Evolutionary conservation across 148 eudicot genomes (phyloP), one percentile per base, ranked within the genome.

Genomic region (Camellia japonica): DNA sequence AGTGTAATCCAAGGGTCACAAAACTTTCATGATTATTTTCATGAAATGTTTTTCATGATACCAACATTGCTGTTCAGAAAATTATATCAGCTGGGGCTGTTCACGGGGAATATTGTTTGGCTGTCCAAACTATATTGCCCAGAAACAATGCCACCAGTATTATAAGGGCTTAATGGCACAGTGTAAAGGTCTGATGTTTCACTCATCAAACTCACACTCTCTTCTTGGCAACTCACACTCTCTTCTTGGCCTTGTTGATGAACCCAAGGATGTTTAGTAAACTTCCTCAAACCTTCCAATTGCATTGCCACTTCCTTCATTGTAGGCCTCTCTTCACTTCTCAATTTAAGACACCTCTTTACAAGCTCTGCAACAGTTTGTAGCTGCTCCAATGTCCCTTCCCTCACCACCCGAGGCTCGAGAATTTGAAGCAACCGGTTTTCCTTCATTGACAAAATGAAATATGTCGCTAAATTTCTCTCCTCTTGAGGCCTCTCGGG

Each of bases 241-340:
- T 68, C 73, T 4, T 56, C 66, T 1, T 68, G 66, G 38, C 3
- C 20, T 47, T 56, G 75, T 20, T 80, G 71, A 23, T 61, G 41
- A 62, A 12, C 81, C 74, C 81, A 78, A 3, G 71, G 62, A 16
- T 64, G 70, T 42, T 54, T 80, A 1, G 68, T 74, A 5, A 72
- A 62, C 49, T 65, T 80, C 41, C 73, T 68, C 19, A 81, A 56
- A 7, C 74, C 46, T 46, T 81, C 83, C 19, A 68, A 49, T 44
- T 75, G 75, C 68, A 68, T 68, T 20, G 68, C 68, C 44, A 81
- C 83, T 81, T 81, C 79, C 75, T 75, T 81, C 79, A 81, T 81
- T 19, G 79, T 64, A 2, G 79, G 79, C 13, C 83, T 80, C 5
- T 80, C 83, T 42, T 74, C 52, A 46, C 83, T 58, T 38, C 18